Evolutionary conservation across 2,329 filamentous ascomycete genomes (phyloP).

Genomic region (Coniochaeta sp.): DNA sequence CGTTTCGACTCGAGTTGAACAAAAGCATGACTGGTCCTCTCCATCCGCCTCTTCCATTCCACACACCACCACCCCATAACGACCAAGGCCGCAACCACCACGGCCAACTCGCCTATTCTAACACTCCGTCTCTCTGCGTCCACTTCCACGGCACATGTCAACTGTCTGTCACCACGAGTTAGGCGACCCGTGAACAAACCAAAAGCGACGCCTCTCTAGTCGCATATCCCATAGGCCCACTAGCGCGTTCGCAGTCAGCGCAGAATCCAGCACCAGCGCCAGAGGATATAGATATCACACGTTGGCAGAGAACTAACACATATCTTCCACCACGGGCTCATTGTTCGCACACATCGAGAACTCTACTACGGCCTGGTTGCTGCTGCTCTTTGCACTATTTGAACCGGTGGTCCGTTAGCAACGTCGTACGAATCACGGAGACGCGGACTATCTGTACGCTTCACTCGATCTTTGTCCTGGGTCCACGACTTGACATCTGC

Average conservation of each 20-base stretch:
- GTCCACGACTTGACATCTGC: background rate
- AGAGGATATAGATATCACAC: too few species aligned
- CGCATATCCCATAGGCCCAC: too few species aligned
- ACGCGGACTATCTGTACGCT: background rate
- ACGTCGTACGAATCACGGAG: background rate
- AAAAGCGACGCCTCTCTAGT: background rate
- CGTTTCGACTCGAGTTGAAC: constrained; percentile 2
- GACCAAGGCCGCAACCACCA: background rate
- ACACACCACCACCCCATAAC: background rate
- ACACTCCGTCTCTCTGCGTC: background rate
- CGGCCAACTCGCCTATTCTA: background rate
- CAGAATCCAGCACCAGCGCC: too few species aligned
- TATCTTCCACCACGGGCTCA: background rate
- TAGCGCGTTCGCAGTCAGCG: too few species aligned
- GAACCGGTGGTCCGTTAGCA: background rate
- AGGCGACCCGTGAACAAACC: background rate
- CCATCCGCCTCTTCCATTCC: background rate
- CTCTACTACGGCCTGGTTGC: background rate
- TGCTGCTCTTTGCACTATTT: background rate
- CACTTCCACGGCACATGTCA: background rate
- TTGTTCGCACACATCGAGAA: too few species aligned
- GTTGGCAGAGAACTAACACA: too few species aligned
- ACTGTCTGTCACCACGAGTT: background rate
- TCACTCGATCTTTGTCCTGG: background rate
- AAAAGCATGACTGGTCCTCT: constrained; percentile 1